Conservation (phyloP, 345 rosid species). For the Bruguiera parviflora region DNA sequence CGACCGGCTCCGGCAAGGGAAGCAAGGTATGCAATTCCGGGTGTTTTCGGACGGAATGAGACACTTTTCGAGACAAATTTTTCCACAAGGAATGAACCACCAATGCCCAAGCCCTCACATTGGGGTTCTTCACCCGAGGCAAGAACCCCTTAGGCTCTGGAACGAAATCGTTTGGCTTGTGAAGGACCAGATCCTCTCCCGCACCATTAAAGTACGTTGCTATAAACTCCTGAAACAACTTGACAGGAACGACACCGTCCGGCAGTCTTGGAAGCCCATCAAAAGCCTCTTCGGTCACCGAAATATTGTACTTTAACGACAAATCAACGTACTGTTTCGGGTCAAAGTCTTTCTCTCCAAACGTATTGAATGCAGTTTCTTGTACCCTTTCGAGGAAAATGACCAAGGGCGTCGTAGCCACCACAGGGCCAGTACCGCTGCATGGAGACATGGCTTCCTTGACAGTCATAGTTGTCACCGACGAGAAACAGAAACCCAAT, state of each 20-base stretch:
- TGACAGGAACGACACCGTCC: slow-evolving; percentile 28
- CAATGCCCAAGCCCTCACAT: slow-evolving; percentile 75
- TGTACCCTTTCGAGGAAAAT: slow-evolving; percentile 69
- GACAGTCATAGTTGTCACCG: neutral
- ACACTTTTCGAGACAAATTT: slow-evolving; percentile 55
- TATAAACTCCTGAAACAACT: slow-evolving; percentile 22
- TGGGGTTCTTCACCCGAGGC: slow-evolving; percentile 56
- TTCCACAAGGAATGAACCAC: slow-evolving; percentile 83
- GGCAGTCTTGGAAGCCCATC: slow-evolving; percentile 37
- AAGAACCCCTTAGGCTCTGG: slow-evolving; percentile 62
- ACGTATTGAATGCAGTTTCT: slow-evolving; percentile 48
- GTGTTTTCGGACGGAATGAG: slow-evolving; percentile 42
- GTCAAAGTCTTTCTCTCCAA: slow-evolving; percentile 43
- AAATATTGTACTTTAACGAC: slow-evolving; percentile 50
- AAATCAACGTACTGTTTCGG: slow-evolving; percentile 70
- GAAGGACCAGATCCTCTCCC: slow-evolving; percentile 52
- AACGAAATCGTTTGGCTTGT: slow-evolving; percentile 58
- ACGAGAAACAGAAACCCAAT: neutral
- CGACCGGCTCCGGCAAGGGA: slow-evolving; percentile 58
- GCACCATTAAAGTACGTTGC: slow-evolving; percentile 41
- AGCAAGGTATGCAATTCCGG: slow-evolving; percentile 74
- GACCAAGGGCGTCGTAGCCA: slow-evolving; percentile 37
- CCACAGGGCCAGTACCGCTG: slow-evolving; percentile 8
- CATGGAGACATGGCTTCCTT: slow-evolving; percentile 5
- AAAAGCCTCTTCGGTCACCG: slow-evolving; percentile 46